These are phyloP conservation scores for Arthrinium phaeospermum DNA, from an alignment of 2,329 filamentous ascomycete species.

Conservation along the genomic window DNA sequence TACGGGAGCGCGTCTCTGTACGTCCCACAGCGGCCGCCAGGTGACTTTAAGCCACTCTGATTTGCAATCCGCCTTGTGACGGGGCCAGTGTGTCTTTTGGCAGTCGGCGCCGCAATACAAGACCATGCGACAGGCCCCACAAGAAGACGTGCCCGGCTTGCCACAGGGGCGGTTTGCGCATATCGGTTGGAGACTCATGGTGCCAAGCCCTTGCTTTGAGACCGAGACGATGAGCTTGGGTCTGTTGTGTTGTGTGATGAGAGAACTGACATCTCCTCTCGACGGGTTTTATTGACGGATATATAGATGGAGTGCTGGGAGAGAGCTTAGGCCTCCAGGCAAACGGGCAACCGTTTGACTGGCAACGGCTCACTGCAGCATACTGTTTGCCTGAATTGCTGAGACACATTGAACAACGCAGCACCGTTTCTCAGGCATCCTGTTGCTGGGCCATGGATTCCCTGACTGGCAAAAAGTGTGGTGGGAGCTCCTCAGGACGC, in stretches of 20 bases:
- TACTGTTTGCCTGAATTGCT: background rate
- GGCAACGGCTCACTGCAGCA: background rate
- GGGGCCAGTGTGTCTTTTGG: background rate
- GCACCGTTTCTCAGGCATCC: no score
- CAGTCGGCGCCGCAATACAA: background rate
- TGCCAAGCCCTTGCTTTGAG: background rate
- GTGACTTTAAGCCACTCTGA: background rate
- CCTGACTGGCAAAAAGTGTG: no score
- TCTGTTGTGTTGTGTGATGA: background rate
- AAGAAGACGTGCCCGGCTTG: background rate
- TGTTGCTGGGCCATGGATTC: no score
- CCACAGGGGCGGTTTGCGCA: background rate
- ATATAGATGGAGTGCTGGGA: no score
- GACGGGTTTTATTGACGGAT: background rate
- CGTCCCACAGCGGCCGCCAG: background rate
- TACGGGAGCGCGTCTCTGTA: background rate
- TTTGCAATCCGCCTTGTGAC: background rate
- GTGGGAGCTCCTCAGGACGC: no score
- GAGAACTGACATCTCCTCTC: background rate
- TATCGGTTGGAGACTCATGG: background rate
- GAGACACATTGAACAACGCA: no score
- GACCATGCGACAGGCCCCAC: background rate
- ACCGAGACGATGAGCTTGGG: no score
- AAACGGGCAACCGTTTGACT: background rate
- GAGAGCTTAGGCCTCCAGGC: background rate